Percentiles rank a stretch among this genome's conserved stretches.
Conservation (phyloP, 768 basidiomycete genomes). For the Pisolithus marmoratus region DNA sequence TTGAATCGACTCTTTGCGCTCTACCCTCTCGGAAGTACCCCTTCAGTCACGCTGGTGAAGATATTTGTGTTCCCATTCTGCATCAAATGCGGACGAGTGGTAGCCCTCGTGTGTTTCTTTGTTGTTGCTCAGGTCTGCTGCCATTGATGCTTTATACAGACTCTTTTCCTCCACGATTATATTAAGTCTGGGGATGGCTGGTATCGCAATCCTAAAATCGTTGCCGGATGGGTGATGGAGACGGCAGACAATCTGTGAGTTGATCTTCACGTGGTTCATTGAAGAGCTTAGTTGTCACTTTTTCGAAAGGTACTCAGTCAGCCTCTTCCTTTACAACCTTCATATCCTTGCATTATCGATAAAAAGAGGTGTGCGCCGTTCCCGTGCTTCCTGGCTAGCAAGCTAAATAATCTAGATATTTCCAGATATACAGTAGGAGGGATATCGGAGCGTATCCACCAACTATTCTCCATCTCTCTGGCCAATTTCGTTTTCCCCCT, state of each 20-base stretch:
- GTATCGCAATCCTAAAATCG: constrained; percentile 9
- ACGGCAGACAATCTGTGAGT: constrained; percentile 31
- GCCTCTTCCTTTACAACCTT: constrained; percentile 24
- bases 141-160: background rate
- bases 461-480: constrained; percentile 31
- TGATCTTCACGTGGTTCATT: too few species aligned
- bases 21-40: constrained; percentile 22
- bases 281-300: background rate
- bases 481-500: constrained; percentile 36
- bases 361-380: background rate
- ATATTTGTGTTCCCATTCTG: constrained; percentile 26
- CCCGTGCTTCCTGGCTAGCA: background rate
- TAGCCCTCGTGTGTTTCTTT: constrained; percentile 7
- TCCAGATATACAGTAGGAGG: constrained; percentile 6
- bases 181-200: too few species aligned
- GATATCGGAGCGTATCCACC: constrained; percentile 20
- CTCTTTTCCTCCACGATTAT: background rate
- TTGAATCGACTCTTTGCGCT: constrained; percentile 31
- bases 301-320: constrained; percentile 19
- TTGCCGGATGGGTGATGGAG: constrained; percentile 29
- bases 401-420: background rate
- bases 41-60: constrained; percentile 7
- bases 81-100: constrained; percentile 26
- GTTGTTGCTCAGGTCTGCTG: background rate
- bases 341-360: constrained; percentile 1